phyloP scores from a whole-genome alignment of 1,139 yeast species.

The Kodamaea derodonti region DNA sequence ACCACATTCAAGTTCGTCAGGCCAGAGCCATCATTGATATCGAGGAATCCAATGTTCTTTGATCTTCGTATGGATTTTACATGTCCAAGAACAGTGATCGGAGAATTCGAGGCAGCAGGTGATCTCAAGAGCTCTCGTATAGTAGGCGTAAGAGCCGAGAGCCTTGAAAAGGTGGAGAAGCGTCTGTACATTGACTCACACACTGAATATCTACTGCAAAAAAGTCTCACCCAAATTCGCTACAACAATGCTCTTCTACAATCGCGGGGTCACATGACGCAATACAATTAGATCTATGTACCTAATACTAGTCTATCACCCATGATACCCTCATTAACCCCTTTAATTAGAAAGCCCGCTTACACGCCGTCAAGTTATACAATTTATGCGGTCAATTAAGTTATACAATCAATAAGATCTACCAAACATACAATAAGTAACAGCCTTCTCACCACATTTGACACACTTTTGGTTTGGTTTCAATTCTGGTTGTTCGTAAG shows the following conservation, averaged over 20 bases:
- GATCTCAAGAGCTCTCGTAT: conserved; percentile 28
- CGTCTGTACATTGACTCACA: background rate
- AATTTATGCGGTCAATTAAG: too few species aligned
- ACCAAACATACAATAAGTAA: conserved; percentile 89
- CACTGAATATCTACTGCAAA: too few species aligned
- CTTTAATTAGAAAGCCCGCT: too few species aligned
- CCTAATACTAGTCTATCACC: too few species aligned
- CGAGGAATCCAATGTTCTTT: conserved; percentile 77
- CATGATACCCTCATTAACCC: too few species aligned
- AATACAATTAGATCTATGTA: too few species aligned
- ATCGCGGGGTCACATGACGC: too few species aligned
- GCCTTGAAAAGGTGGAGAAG: background rate
- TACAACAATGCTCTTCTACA: too few species aligned
- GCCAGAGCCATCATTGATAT: conserved; percentile 72
- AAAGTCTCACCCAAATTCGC: too few species aligned
- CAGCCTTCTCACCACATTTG: conserved; percentile 71
- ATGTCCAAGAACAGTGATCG: conserved; percentile 55
- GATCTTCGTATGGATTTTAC: conserved; percentile 66
- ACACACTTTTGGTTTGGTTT: conserved; percentile 81
- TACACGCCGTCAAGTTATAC: too few species aligned
- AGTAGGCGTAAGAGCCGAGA: conserved; percentile 18
- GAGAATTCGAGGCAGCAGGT: conserved; percentile 26
- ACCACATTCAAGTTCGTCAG: conserved; percentile 58
- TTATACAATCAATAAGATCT: conserved; percentile 64
- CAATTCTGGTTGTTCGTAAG: conserved; percentile 84